Conservation (phyloP, 1,284 basidiomycete genomes). For the Trichosporon coremiiforme region DNA sequence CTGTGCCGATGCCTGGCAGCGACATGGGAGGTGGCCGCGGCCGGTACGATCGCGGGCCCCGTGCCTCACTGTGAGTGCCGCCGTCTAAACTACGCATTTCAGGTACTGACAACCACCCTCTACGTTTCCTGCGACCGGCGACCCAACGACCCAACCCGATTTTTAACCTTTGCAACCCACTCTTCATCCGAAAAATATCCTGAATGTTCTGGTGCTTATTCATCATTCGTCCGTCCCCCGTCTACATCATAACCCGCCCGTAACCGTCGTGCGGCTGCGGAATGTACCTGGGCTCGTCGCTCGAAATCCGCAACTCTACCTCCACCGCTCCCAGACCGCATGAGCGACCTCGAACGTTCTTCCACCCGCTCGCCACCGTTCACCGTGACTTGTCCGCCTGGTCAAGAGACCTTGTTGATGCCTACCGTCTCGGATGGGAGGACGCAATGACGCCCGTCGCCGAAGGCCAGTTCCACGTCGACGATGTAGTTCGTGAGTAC, state of each 20-base stretch:
- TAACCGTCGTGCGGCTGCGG: background rate
- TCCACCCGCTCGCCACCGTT: constrained; percentile 21
- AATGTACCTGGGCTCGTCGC: background rate
- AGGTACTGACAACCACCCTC: constrained; percentile 2
- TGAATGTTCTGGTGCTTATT: constrained; percentile 15
- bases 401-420: constrained; percentile 12
- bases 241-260: background rate
- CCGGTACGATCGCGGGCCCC: constrained; percentile 2
- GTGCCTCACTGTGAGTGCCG: constrained; percentile 15
- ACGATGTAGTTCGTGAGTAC: constrained; percentile 25
- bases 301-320: background rate
- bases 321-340: background rate
- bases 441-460: constrained; percentile 26
- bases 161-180: constrained; percentile 15
- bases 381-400: constrained; percentile 15
- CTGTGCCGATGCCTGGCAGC: background rate
- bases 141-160: background rate
- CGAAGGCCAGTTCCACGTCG: constrained; percentile 24
- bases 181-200: constrained; percentile 16
- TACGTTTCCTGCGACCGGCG: background rate
- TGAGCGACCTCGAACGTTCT: constrained; percentile 13
- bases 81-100: constrained; percentile 14
- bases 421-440: constrained; percentile 21
- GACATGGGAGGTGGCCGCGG: constrained; percentile 12
- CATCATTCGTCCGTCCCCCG: background rate